These are phyloP conservation scores for Viridothelium virens DNA, from an alignment of 495 filamentous ascomycete genomes.

Conservation along the genomic window DNA sequence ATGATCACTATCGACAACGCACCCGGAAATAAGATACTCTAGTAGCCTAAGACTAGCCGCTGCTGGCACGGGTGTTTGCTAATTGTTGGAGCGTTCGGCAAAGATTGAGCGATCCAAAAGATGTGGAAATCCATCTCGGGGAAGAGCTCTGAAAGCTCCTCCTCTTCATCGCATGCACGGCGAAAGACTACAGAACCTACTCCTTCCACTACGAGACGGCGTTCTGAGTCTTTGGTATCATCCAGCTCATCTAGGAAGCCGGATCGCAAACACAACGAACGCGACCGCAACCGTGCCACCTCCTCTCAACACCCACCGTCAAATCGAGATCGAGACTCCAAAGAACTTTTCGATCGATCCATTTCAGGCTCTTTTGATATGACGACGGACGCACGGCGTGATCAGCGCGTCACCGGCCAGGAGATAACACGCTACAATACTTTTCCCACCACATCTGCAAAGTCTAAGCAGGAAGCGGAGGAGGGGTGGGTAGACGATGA, in stretches of 20 bases:
- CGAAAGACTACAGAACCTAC: conserved; percentile 22
- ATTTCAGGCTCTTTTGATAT: neutral
- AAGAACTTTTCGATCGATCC: neutral
- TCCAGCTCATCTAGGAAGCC: conserved; percentile 41
- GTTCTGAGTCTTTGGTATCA: conserved; percentile 34
- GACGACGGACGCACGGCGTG: neutral
- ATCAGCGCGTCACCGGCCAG: neutral
- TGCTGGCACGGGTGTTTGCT: no score
- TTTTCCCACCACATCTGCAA: neutral
- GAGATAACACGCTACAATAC: neutral
- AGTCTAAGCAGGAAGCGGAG: neutral
- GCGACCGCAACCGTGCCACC: conserved; percentile 44
- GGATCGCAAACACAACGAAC: conserved; percentile 38
- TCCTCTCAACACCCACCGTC: conserved; percentile 37
- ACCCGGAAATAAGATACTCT: no score
- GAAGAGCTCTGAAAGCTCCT: conserved; percentile 31
- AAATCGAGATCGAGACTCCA: conserved; percentile 1
- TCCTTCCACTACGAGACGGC: conserved; percentile 12
- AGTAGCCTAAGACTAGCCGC: no score
- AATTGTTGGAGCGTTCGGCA: neutral
- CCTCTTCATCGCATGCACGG: conserved; percentile 16
- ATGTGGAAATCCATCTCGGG: conserved; percentile 40
- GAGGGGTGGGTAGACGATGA: conserved; percentile 14
- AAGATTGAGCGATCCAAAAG: neutral
- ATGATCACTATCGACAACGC: neutral